These are phyloP conservation scores for Metrosideros polymorpha DNA, from an alignment of 441 rosid species.

Conservation along the genomic window DNA sequence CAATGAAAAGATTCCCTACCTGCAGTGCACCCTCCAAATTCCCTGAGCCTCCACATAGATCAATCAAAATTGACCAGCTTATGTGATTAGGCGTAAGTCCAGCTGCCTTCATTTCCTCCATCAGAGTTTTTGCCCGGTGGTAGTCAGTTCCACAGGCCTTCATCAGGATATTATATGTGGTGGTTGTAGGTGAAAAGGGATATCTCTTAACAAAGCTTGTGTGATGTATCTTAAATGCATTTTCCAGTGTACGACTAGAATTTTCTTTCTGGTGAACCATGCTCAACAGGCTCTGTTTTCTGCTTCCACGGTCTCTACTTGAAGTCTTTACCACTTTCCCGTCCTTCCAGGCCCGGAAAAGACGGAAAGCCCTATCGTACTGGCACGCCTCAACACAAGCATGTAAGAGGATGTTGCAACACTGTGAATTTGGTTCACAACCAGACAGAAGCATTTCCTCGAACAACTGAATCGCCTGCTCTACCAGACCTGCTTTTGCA, in stretches of 20 bases:
- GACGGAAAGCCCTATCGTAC: constrained; percentile 91
- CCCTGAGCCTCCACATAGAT: constrained; percentile 68
- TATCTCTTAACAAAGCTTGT: constrained; percentile 34
- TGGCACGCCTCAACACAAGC: constrained; percentile 89
- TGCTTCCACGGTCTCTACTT: constrained; percentile 13
- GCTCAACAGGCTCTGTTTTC: constrained; percentile 4
- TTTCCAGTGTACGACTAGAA: constrained; percentile 13
- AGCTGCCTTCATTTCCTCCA: constrained; percentile 71
- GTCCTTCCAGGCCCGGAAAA: constrained; percentile 63
- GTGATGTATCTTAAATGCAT: constrained; percentile 22
- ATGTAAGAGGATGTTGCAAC: constrained; percentile 75
- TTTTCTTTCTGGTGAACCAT: constrained; percentile 9
- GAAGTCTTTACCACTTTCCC: constrained; percentile 19
- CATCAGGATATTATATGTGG: constrained; percentile 71
- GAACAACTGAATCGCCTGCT: constrained; percentile 65
- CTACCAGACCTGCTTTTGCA: constrained; percentile 85
- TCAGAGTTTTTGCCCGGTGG: constrained; percentile 52
- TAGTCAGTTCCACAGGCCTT: constrained; percentile 79
- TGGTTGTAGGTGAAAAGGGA: constrained; percentile 55
- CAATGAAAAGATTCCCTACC: constrained; percentile 26
- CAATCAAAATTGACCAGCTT: constrained; percentile 89
- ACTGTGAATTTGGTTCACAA: constrained; percentile 75
- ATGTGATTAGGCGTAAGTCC: constrained; percentile 75
- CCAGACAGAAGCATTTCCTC: constrained; percentile 86
- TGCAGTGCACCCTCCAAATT: constrained; percentile 65